Conservation (phyloP, 1,284 basidiomycete species). For the Moesziomyces parantarcticus region DNA sequence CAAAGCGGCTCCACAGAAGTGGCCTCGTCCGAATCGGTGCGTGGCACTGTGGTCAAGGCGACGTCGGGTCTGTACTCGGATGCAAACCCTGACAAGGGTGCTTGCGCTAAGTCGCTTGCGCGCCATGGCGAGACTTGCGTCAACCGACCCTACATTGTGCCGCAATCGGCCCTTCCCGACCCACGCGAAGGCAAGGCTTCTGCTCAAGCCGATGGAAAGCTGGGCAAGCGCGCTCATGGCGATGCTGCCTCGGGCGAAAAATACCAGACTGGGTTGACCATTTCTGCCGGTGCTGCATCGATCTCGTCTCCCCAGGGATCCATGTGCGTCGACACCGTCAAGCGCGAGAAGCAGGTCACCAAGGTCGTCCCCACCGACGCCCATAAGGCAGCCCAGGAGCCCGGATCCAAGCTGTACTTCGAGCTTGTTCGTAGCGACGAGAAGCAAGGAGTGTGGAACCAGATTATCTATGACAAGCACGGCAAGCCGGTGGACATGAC, state of each 20-base stretch:
- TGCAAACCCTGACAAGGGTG: conserved; percentile 21
- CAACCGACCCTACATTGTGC: conserved; percentile 38
- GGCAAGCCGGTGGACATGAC: conserved; percentile 21
- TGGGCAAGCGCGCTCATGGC: background rate
- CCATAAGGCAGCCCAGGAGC: background rate
- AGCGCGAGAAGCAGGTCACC: conserved; percentile 32
- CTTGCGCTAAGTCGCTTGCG: conserved; percentile 38
- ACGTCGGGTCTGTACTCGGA: conserved; percentile 34
- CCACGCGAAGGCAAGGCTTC: background rate
- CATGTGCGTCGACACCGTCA: conserved; percentile 40
- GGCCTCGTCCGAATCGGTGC: conserved; percentile 1
- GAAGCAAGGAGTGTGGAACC: conserved; percentile 24
- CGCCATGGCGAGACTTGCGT: conserved; percentile 33
- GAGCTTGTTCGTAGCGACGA: conserved; percentile 28
- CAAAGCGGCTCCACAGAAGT: conserved; percentile 21
- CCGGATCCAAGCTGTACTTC: conserved; percentile 17
- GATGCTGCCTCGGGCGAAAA: background rate
- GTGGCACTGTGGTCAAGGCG: conserved; percentile 25
- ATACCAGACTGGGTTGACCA: background rate
- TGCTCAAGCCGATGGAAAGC: background rate
- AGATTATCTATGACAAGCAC: conserved; percentile 36
- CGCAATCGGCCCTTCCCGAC: conserved; percentile 11
- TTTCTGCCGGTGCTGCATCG: background rate
- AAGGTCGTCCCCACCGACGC: conserved; percentile 34
- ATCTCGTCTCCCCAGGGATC: conserved; percentile 2